Conservation (phyloP, 768 basidiomycete species). For the Tephrocybe sp. region DNA sequence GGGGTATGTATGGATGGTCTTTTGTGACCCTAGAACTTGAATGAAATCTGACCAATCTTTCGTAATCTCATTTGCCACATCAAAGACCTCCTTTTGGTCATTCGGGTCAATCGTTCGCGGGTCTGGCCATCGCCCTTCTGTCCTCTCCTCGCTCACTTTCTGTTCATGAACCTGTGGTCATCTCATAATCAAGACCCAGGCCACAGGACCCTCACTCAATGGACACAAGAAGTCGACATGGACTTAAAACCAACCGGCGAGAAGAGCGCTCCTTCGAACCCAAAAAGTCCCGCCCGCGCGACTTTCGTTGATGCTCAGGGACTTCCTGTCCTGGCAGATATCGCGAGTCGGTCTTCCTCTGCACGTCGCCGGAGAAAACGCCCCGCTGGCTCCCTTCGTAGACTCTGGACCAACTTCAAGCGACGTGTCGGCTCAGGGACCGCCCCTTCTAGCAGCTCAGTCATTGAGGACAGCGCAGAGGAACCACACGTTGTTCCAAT, state of each 20-base stretch:
- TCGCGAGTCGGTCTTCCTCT: constrained; percentile 16
- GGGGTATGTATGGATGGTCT: too few relatives aligned
- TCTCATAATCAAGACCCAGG: constrained; percentile 7
- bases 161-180: constrained; percentile 20
- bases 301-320: constrained; percentile 36
- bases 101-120: background rate
- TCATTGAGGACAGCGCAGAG: constrained; percentile 46
- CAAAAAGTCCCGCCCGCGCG: constrained; percentile 22
- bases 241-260: constrained; percentile 11
- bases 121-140: background rate
- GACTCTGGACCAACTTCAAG: constrained; percentile 51
- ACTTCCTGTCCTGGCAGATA: constrained; percentile 38
- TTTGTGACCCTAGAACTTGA: background rate
- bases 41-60: background rate
- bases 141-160: background rate
- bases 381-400: constrained; percentile 25
- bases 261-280: constrained; percentile 12
- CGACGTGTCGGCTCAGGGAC: constrained; percentile 56
- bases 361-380: constrained; percentile 31
- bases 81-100: constrained; percentile 13
- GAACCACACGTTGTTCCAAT: constrained; percentile 37
- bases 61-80: constrained; percentile 7
- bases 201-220: constrained; percentile 16
- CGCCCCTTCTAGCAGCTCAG: constrained; percentile 54
- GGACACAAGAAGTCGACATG: constrained; percentile 17